Conservation (phyloP, 345 rosid genomes). For the Gossypium ekmanianum region DNA sequence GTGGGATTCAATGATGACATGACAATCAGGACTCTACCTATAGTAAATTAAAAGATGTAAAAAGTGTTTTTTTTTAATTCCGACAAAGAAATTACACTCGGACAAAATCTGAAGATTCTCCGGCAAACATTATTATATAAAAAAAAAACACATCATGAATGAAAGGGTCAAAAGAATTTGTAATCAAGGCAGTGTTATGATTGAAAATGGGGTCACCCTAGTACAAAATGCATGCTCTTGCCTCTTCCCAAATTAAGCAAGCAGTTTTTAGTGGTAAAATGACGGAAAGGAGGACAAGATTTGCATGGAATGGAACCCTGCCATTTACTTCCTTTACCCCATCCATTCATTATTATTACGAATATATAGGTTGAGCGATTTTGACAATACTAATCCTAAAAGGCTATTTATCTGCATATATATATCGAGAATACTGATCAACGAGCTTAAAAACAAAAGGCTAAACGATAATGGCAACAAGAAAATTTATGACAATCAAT, state of each 20-base stretch:
- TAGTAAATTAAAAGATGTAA: background rate
- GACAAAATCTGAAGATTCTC: background rate
- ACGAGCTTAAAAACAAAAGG: background rate
- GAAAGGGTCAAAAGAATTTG: conserved; percentile 11
- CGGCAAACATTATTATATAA: background rate
- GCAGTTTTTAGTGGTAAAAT: background rate
- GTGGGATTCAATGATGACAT: no score
- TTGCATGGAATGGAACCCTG: background rate
- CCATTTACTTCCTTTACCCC: background rate
- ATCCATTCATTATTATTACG: no score
- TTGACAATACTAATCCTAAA: no score
- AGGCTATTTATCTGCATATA: no score
- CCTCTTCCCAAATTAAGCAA: background rate
- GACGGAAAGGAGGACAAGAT: background rate
- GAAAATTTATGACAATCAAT: background rate
- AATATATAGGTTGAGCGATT: background rate
- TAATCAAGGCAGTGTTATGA: conserved; percentile 14
- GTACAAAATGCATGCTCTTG: background rate
- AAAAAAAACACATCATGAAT: background rate
- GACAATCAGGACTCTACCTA: no score
- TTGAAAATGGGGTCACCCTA: conserved; percentile 1
- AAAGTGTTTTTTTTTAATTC: background rate
- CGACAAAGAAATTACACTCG: background rate
- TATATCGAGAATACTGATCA: background rate
- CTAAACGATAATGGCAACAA: background rate